Conservation (phyloP, 768 basidiomycete species). For the Auricularia heimuer region DNA sequence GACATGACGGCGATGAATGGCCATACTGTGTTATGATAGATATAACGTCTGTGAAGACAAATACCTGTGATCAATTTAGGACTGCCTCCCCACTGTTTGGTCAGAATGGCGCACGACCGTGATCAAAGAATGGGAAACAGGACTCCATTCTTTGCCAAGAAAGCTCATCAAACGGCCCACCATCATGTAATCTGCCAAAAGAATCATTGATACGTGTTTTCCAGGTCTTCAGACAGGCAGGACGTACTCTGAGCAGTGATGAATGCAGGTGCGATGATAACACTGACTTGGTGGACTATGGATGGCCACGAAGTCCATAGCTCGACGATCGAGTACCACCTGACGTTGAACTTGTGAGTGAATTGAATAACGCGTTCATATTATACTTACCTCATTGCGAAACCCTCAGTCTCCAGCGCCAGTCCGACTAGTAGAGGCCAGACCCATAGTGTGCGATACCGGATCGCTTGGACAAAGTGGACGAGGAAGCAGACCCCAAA, state of each 20-base stretch:
- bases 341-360: neutral
- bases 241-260: slow-evolving; percentile 8
- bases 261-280: slow-evolving; percentile 11
- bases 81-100: neutral
- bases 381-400: slow-evolving; percentile 3
- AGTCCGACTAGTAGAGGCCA: slow-evolving; percentile 1
- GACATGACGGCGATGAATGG: neutral
- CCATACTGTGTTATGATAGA: slow-evolving; percentile 8
- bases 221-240: neutral
- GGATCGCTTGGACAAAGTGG: slow-evolving; percentile 3
- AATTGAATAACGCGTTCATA: neutral
- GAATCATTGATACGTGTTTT: neutral
- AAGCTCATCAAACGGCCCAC: slow-evolving; percentile 9
- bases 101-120: slow-evolving; percentile 1
- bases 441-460: slow-evolving; percentile 1
- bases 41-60: slow-evolving; percentile 9
- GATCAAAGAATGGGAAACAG: slow-evolving; percentile 7
- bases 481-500: neutral
- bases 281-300: slow-evolving; percentile 3
- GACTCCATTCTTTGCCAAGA: slow-evolving; percentile 5
- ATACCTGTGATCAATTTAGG: neutral
- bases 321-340: slow-evolving; percentile 1
- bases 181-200: slow-evolving; percentile 11
- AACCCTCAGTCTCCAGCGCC: slow-evolving; percentile 4
- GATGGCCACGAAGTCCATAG: slow-evolving; percentile 4